A percentile compares a stretch with the other conserved stretches of the same genome.
These are phyloP conservation scores for Aethionema arabicum DNA, from an alignment of 345 rosid species.

Conservation along the genomic window DNA sequence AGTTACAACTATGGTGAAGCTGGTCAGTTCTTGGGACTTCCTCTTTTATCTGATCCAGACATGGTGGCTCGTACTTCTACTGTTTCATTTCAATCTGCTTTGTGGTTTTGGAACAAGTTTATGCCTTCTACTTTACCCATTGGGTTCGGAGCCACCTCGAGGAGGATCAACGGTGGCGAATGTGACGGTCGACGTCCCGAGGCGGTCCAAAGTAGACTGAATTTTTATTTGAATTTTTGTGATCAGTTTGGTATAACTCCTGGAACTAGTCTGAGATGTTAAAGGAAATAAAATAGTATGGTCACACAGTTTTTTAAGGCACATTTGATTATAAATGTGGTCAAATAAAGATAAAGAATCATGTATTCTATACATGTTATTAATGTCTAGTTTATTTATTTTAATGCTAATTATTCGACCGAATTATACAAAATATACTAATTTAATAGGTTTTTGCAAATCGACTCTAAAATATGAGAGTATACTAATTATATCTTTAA, in stretches of 20 bases:
- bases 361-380: too few species aligned
- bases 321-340: too few species aligned
- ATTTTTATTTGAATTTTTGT: constrained; percentile 43
- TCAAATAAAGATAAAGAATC: not conserved
- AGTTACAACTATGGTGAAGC: constrained; percentile 47
- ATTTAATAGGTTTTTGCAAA: too few species aligned
- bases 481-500: too few species aligned
- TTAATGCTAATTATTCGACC: too few species aligned
- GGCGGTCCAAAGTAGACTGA: constrained; percentile 40
- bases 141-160: constrained; percentile 52
- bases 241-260: constrained; percentile 36
- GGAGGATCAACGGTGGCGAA: constrained; percentile 53
- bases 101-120: constrained; percentile 52
- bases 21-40: constrained; percentile 30
- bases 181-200: constrained; percentile 40
- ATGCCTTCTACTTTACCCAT: too few species aligned
- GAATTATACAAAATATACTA: too few species aligned
- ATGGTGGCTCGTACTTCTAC: constrained; percentile 28
- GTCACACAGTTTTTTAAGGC: too few species aligned
- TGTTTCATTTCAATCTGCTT: constrained; percentile 37
- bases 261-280: constrained; percentile 41
- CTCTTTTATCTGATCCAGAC: constrained; percentile 38
- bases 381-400: too few species aligned
- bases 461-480: too few species aligned
- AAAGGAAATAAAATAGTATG: constrained; percentile 17